Conservation (phyloP, 805 yeast species). For the Wickerhamiella kurtzmanii region DNA sequence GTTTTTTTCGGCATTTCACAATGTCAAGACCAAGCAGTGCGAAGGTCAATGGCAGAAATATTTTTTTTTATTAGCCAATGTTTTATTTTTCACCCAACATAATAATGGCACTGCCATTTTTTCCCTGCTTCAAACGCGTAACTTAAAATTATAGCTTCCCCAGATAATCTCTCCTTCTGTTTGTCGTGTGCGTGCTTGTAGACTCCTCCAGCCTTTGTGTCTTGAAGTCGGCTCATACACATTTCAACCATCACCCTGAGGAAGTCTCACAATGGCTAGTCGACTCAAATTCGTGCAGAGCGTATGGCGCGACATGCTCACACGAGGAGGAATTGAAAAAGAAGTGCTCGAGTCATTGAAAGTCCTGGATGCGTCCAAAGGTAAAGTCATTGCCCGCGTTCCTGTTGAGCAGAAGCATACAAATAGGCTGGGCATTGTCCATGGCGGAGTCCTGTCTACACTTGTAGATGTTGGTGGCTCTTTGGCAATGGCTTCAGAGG, state of each 20-base stretch:
- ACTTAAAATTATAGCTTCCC: no score
- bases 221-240: no score
- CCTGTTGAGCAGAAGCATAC: conserved; percentile 26
- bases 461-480: conserved; percentile 34
- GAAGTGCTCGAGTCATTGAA: conserved; percentile 15
- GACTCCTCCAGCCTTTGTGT: no score
- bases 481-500: conserved; percentile 30
- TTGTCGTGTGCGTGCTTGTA: neutral
- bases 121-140: neutral
- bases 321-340: conserved; percentile 18
- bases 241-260: no score
- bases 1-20: conserved; percentile 14
- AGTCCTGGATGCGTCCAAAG: conserved; percentile 23
- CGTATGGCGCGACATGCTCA: conserved; percentile 20
- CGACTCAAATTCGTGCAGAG: conserved; percentile 17
- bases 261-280: neutral
- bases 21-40: neutral
- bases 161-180: neutral
- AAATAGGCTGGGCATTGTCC: conserved; percentile 29
- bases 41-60: conserved; percentile 2
- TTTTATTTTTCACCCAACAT: conserved; percentile 3
- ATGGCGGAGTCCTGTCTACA: conserved; percentile 32
- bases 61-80: conserved; percentile 4
- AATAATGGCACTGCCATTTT: no score
- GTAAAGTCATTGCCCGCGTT: conserved; percentile 24